Evolutionary conservation across 805 yeast genomes (phyloP).

Genomic region (Cyberlindnera euphorbiiphila): DNA sequence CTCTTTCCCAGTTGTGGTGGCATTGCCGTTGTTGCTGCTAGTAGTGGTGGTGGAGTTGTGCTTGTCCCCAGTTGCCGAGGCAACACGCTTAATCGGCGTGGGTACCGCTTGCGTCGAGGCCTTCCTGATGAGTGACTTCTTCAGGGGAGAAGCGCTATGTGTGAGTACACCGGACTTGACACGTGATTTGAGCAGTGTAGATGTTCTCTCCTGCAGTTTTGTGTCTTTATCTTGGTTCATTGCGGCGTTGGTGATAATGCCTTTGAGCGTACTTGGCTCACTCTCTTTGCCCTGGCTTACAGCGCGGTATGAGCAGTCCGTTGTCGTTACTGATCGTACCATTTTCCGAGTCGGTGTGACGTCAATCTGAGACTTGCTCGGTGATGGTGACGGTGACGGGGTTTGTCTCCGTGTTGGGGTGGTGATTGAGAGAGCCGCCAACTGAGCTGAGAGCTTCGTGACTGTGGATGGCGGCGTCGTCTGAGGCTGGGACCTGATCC

Average conservation of each 20-base stretch:
- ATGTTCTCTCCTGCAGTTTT: conserved; percentile 8
- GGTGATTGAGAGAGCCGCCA: conserved; percentile 13
- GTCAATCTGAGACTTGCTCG: no score
- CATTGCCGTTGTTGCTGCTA: conserved; percentile 15
- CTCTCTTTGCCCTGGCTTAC: no score
- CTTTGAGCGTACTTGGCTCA: no score
- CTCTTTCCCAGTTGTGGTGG: not conserved
- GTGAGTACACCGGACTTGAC: not conserved
- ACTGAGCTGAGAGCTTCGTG: conserved; percentile 14
- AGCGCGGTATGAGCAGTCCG: no score
- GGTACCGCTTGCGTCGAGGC: conserved; percentile 8
- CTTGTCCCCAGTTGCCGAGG: conserved; percentile 2
- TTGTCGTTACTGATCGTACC: not conserved
- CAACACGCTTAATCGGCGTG: conserved; percentile 14
- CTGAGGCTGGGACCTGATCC: not conserved
- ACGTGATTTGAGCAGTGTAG: conserved; percentile 7
- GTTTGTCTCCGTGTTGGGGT: conserved; percentile 11
- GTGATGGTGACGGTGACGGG: no score
- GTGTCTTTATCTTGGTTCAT: not conserved
- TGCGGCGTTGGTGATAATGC: not conserved
- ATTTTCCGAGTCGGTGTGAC: not conserved
- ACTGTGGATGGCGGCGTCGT: conserved; percentile 20
- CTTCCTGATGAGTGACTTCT: conserved; percentile 5
- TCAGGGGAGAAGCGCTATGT: conserved; percentile 4
- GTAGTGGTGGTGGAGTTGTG: conserved; percentile 2